A percentile compares a stretch with the other conserved stretches of the same genome.
These are phyloP conservation scores for Cephaloascus albidus DNA, from an alignment of 805 yeast species.

Conservation along the genomic window DNA sequence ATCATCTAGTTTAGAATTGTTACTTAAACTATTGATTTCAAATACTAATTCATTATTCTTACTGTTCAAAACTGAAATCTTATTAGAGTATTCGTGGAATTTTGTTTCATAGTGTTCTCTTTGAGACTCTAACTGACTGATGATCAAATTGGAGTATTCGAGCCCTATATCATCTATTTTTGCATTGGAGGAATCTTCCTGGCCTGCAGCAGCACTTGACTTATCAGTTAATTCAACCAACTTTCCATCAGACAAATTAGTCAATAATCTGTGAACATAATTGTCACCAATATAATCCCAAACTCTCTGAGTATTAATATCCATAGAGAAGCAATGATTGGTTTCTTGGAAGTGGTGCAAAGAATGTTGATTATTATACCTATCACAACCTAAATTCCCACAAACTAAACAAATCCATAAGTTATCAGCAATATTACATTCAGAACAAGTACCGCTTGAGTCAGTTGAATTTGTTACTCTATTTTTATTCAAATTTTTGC, in stretches of 20 bases:
- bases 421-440: conserved; percentile 51
- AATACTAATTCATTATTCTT: conserved; percentile 1
- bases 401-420: conserved; percentile 87
- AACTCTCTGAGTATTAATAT: conserved; percentile 70
- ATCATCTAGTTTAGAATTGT: conserved; percentile 9
- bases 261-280: conserved; percentile 79
- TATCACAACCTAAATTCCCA: conserved; percentile 87
- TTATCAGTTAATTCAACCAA: conserved; percentile 62
- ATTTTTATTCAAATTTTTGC: not conserved
- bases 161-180: conserved; percentile 53
- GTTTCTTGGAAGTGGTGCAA: conserved; percentile 70
- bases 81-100: conserved; percentile 8
- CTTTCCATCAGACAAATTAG: conserved; percentile 84
- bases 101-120: conserved; percentile 69
- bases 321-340: conserved; percentile 89
- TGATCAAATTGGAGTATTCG: conserved; percentile 71
- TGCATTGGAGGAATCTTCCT: conserved; percentile 6
- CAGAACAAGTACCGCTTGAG: conserved; percentile 33
- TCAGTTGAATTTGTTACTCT: conserved; percentile 3
- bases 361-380: conserved; percentile 82
- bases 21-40: not conserved
- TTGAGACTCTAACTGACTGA: conserved; percentile 80
- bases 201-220: conserved; percentile 2
- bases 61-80: conserved; percentile 14
- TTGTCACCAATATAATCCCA: conserved; percentile 94